These are phyloP conservation scores for Cladosporium austrohemisphaericum DNA, from an alignment of 2,329 filamentous ascomycete species.

Conservation along the genomic window DNA sequence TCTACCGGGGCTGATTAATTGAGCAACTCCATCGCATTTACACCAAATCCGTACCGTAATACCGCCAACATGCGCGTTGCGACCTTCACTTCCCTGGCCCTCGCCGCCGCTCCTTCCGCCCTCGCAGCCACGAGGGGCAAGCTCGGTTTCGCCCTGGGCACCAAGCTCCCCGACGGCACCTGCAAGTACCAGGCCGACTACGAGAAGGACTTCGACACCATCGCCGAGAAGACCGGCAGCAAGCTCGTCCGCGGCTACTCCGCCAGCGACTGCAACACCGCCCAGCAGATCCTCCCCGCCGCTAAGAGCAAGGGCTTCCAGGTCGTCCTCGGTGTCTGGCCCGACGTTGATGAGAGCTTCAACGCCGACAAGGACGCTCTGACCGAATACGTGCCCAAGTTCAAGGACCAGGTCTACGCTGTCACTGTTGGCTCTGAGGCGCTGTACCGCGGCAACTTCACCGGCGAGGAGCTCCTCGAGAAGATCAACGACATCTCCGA, in stretches of 20 bases:
- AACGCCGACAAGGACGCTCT: conserved; percentile 58
- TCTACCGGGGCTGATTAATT: neutral
- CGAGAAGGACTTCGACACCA: conserved; percentile 60
- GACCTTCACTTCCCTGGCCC: conserved; percentile 25
- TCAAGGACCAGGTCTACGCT: conserved; percentile 59
- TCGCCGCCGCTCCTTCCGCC: conserved; percentile 24
- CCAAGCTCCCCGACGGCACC: conserved; percentile 56
- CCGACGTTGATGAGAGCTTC: conserved; percentile 61
- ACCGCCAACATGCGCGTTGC: conserved; percentile 25
- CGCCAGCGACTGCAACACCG: conserved; percentile 62
- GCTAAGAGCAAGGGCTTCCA: conserved; percentile 62
- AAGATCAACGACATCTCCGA: conserved; percentile 61
- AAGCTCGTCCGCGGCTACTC: conserved; percentile 65
- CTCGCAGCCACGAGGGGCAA: conserved; percentile 41
- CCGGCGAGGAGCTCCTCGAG: conserved; percentile 54
- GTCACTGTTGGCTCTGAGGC: conserved; percentile 69
- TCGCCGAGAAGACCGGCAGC: conserved; percentile 49
- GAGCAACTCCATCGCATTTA: neutral
- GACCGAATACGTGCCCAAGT: conserved; percentile 46
- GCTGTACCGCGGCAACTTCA: conserved; percentile 66
- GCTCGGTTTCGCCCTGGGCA: conserved; percentile 64
- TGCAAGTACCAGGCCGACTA: conserved; percentile 65
- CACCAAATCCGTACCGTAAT: neutral
- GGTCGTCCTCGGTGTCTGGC: conserved; percentile 69
- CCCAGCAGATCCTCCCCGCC: conserved; percentile 60